phyloP scores from a whole-genome alignment of 805 yeast genomes.

The Pichia californica region DNA sequence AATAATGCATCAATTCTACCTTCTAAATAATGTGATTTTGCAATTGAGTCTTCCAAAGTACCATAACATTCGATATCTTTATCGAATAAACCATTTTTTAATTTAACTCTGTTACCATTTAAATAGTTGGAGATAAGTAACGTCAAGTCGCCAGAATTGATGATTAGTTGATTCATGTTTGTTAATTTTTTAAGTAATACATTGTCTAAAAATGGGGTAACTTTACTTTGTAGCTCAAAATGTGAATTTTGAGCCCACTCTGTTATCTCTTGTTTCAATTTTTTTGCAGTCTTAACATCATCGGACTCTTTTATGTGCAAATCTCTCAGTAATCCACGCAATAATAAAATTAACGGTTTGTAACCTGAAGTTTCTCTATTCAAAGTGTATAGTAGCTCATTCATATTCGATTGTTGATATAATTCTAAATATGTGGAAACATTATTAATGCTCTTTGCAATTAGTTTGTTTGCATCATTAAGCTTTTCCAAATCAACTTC shows the following conservation, averaged over 20 bases:
- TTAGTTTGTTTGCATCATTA: conserved; percentile 23
- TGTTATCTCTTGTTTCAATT: conserved; percentile 19
- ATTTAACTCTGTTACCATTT: conserved; percentile 21
- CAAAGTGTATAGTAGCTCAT: conserved; percentile 22
- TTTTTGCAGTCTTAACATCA: conserved; percentile 7
- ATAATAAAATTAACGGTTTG: conserved; percentile 21
- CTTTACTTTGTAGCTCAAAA: conserved; percentile 29
- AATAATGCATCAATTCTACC: conserved; percentile 27
- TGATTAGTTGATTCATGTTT: conserved; percentile 25
- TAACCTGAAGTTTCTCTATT: conserved; percentile 27
- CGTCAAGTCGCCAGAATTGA: conserved; percentile 30
- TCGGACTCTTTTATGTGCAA: background rate
- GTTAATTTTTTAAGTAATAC: conserved; percentile 23
- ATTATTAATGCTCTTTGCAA: conserved; percentile 23
- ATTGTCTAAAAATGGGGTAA: conserved; percentile 26
- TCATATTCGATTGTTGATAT: conserved; percentile 23
- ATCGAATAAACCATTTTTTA: conserved; percentile 22
- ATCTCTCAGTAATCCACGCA: conserved; percentile 23
- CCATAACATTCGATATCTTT: conserved; percentile 26
- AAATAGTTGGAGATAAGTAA: conserved; percentile 24
- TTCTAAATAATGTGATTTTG: conserved; percentile 24
- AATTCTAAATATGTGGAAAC: conserved; percentile 23
- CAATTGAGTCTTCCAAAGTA: conserved; percentile 22
- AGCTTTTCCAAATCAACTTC: conserved; percentile 24
- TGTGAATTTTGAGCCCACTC: conserved; percentile 31